Base-by-base conservation (phyloP, 2,329 filamentous ascomycete genomes). In the Chaetomiaceae sp. region DNA sequence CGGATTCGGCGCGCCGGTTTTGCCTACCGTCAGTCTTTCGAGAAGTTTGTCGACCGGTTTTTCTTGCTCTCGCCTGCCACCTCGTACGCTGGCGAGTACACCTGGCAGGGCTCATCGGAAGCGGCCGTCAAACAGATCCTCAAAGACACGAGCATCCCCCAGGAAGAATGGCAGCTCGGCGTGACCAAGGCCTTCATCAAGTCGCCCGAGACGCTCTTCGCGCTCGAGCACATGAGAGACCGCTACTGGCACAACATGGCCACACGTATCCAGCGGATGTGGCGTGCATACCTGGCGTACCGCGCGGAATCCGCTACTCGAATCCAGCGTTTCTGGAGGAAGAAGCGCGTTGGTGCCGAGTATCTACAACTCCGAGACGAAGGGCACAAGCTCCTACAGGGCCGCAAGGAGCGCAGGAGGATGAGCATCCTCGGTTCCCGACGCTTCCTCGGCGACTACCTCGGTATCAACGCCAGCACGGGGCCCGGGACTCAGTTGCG, bases 211-310 rank as follows among this genome's bases (percentile, higher is more conserved):
- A 99, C 93, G 0, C 74, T 99, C 2, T 99, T 99, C 65, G 93
- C 93, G 2, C 75, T 99, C 10, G 93, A 99, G 69, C 91, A 95
- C 51, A 97, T 99, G 92, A 83, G 93, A 65, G 93, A 99, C 66
- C 80, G 89, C 50, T 99, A 97, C 70, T 97, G 92, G 92, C 92
- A 97, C 70, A 99, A 97, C 71, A 97, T 99, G 93, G 93, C 93
- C 3, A 95, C 92, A 54, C 83, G 93, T 53, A 97, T 99, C 53
- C 93, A 99, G 72, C 82, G 93, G 60, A 93, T 95, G 65, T 99
- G 93, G 93, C 82, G 93, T 62, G 95, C 95, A 46, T 97, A 96
- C 65, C 78, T 97, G 35, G 85, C 92, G 5, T 97, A 97, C 69
- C 83, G 93, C 39, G 86, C 83, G 21, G 93, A 99, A 70, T 93